Evolutionary conservation across 2,329 filamentous ascomycete genomes (phyloP).

Genomic region (Epichloe sibirici): DNA sequence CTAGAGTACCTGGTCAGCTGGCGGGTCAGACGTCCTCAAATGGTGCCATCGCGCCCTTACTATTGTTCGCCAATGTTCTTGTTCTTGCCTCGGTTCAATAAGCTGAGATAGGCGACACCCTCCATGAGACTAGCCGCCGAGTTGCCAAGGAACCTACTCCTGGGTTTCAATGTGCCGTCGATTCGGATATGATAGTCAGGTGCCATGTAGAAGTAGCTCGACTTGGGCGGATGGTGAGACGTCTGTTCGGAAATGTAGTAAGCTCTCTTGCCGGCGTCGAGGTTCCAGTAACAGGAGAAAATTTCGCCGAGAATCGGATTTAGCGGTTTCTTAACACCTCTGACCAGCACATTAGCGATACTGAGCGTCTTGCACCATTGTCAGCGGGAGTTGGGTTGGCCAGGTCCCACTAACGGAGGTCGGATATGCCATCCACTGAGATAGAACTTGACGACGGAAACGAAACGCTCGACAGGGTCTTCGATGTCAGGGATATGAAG

Average conservation of each 20-base stretch:
- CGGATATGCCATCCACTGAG: constrained; percentile 98
- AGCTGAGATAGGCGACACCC: constrained; percentile 73
- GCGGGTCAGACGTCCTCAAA: background rate
- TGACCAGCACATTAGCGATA: constrained; percentile 22
- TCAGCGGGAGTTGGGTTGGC: background rate
- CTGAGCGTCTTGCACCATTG: background rate
- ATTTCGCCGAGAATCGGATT: constrained; percentile 94
- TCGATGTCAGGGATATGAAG: constrained; percentile 79
- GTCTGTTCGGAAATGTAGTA: constrained; percentile 98
- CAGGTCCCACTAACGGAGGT: constrained; percentile 57
- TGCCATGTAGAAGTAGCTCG: constrained; percentile 97
- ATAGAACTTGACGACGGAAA: constrained; percentile 96
- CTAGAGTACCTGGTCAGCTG: constrained; percentile 28
- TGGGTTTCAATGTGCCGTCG: constrained; percentile 87
- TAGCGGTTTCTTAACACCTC: constrained; percentile 94
- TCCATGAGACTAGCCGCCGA: constrained; percentile 98
- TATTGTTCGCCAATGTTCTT: constrained; percentile 67
- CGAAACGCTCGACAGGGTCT: constrained; percentile 79
- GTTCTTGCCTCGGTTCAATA: constrained; percentile 64
- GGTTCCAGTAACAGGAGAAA: constrained; percentile 93
- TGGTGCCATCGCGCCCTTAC: constrained; percentile 42
- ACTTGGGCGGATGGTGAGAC: constrained; percentile 95
- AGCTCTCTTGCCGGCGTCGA: constrained; percentile 68
- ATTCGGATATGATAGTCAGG: constrained; percentile 89
- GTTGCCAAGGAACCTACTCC: constrained; percentile 91